These are phyloP conservation scores for Prunus yedoensis DNA, from an alignment of 331 rosid species.

Conservation along the genomic window DNA sequence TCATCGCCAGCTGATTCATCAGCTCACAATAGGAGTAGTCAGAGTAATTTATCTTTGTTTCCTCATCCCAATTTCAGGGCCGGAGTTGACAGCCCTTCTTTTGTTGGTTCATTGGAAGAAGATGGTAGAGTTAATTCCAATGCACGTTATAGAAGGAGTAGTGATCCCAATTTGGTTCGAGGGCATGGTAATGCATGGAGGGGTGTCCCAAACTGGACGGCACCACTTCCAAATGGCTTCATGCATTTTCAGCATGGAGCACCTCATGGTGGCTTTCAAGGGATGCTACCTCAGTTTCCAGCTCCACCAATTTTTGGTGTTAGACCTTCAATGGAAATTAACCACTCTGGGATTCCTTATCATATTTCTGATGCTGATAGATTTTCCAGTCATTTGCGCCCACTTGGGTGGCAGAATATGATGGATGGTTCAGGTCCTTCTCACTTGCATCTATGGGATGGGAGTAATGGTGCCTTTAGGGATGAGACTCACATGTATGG, in stretches of 20 bases:
- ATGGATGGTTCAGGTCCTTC: constrained; percentile 85
- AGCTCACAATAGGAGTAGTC: constrained; percentile 54
- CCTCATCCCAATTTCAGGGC: constrained; percentile 63
- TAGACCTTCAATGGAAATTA: constrained; percentile 79
- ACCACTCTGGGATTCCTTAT: constrained; percentile 76
- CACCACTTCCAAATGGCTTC: constrained; percentile 80
- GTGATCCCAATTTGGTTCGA: constrained; percentile 70
- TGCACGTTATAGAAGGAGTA: constrained; percentile 65
- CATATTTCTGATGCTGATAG: constrained; percentile 83
- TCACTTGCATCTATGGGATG: constrained; percentile 88
- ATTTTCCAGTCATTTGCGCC: constrained; percentile 80
- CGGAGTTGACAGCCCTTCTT: constrained; percentile 70
- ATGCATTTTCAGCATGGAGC: constrained; percentile 92
- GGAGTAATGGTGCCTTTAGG: constrained; percentile 68
- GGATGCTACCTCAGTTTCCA: constrained; percentile 79
- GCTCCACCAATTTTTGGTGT: constrained; percentile 75
- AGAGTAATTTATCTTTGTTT: constrained; percentile 53
- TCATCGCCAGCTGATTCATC: constrained; percentile 64
- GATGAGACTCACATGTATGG: constrained; percentile 72
- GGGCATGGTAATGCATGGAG: constrained; percentile 86
- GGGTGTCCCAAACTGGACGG: constrained; percentile 76
- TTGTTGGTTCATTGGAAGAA: constrained; percentile 67
- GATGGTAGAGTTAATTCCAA: constrained; percentile 70
- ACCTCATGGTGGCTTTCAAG: constrained; percentile 80
- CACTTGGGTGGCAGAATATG: constrained; percentile 82